These are phyloP conservation scores for Medicago truncatula DNA, from an alignment of 306 rosid genomes.

Conservation along the genomic window MtrunA17r5.0-ANR NC_053043.1:13158501-13159000, in stretches of 20 bases:
- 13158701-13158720: constrained; percentile 60
- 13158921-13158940: constrained; percentile 55
- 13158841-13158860: constrained; percentile 65
- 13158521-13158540: background rate
- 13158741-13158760: constrained; percentile 54
- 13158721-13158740: constrained; percentile 81
- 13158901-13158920: constrained; percentile 68
- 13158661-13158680: background rate
- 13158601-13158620: too few species aligned
- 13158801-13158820: constrained; percentile 65
- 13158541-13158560: too few species aligned
- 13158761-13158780: constrained; percentile 50
- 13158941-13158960: constrained; percentile 51
- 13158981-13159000: constrained; percentile 53
- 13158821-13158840: constrained; percentile 56
- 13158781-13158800: constrained; percentile 52
- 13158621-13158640: background rate
- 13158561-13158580: too few species aligned
- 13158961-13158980: constrained; percentile 55
- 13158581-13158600: too few species aligned
- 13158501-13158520: too few species aligned
- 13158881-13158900: constrained; percentile 60
- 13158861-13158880: constrained; percentile 66
- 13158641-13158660: background rate
- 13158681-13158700: constrained; percentile 56